Base-by-base conservation (phyloP, 73 alveolate genomes). In the Paramecium biaurelia region DNA sequence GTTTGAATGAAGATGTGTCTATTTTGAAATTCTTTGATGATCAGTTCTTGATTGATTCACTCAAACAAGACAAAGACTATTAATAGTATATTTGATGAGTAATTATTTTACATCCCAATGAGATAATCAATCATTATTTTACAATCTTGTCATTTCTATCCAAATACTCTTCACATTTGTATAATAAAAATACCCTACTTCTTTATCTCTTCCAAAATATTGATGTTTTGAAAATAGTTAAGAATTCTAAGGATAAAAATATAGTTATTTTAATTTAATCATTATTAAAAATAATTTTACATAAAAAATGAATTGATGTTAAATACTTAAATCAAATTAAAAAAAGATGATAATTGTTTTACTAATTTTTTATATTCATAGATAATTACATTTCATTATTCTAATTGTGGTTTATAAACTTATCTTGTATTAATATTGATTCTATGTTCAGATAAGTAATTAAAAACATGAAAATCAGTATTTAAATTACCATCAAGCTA, bases 1-100 rank as follows among this genome's bases (percentile, higher is more conserved):
- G 97, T 38, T 86, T 92, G 11, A 82, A 79, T 18, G 97, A 97
- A 88, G 98, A 97, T 85, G 99, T 96, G 70, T 92, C 96, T 43
- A 93, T 97, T 30, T 96, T 95, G 58, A 97, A 97, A 92, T 97
- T 93, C 98, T 97, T 97, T 70, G 99, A 97, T 37, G 96, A 95
- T 57, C 96, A 95, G 35, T 88, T 53, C 59, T 92, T 96, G 92
- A 92, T 90, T 41, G 98, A 97, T 56, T 72, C 95, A 85, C 98
- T 98, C 30, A 95, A 93, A 90, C 92, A 92, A 74, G 99, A 97
- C 59, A 94, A 92, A 41, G 95, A 89, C 24, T 92, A 93, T 56
- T 70, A 85, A 42, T 92, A 86, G 32, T 96, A 95, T 70, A 95
- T 96, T 58, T 93, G 94, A 93, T 53, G 68, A 53, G 68, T 53